These are phyloP conservation scores for Lactarius vividus DNA, from an alignment of 768 basidiomycete genomes.

Conservation along the genomic window DNA sequence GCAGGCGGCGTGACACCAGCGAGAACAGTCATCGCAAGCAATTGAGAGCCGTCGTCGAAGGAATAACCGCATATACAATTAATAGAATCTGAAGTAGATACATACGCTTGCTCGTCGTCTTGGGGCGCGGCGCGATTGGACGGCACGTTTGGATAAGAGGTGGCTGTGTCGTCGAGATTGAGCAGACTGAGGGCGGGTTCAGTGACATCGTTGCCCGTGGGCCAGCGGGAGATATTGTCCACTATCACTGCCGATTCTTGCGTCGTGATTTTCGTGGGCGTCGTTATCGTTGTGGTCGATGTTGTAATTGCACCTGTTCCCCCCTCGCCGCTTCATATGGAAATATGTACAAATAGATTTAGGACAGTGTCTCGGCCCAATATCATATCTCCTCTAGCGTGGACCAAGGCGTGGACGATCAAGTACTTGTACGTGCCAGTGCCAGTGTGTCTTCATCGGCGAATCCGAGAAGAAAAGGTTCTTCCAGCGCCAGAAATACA, in stretches of 20 bases:
- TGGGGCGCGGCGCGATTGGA: slow-evolving; percentile 38
- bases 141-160: slow-evolving; percentile 38
- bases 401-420: too few species aligned
- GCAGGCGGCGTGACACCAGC: slow-evolving; percentile 85
- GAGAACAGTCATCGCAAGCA: slow-evolving; percentile 76
- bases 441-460: too few species aligned
- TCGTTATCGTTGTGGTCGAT: slow-evolving; percentile 6
- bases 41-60: slow-evolving; percentile 81
- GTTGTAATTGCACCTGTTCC: neutral
- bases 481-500: too few species aligned
- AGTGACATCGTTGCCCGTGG: slow-evolving; percentile 49
- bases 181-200: slow-evolving; percentile 60
- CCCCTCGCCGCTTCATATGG: neutral
- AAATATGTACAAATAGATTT: slow-evolving; percentile 15
- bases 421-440: too few species aligned
- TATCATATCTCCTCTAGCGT: too few species aligned
- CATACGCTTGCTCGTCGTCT: slow-evolving; percentile 24
- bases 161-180: slow-evolving; percentile 43
- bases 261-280: neutral
- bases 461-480: too few species aligned
- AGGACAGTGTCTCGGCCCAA: too few species aligned
- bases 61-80: slow-evolving; percentile 72
- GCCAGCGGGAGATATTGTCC: neutral
- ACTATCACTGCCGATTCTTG: slow-evolving; percentile 8
- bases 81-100: slow-evolving; percentile 44